These are phyloP conservation scores for Gracilaria vermiculophylla DNA, from an alignment of 23 red algal species.

Conservation along the genomic window DNA sequence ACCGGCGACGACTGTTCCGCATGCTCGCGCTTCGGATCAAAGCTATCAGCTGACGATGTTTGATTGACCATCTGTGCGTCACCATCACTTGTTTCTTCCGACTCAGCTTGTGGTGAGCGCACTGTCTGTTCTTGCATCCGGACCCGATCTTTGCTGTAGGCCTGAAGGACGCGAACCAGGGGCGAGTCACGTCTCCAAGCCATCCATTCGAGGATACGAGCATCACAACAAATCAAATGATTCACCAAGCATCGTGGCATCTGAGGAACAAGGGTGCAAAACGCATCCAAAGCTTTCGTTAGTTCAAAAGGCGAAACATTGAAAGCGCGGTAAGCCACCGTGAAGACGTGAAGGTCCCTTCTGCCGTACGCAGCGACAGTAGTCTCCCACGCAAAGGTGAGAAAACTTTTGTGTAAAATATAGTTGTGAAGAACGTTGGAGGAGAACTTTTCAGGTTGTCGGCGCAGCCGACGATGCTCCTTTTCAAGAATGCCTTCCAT, in stretches of 20 bases:
- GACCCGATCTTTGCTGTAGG: background rate
- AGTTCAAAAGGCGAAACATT: constrained; percentile 72
- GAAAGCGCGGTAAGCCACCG: constrained; percentile 19
- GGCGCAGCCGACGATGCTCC: constrained; percentile 49
- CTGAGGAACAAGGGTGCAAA: constrained; percentile 12
- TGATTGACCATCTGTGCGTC: background rate
- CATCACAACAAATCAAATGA: constrained; percentile 59
- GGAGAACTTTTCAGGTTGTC: background rate
- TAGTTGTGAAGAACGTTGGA: constrained; percentile 34
- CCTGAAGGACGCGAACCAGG: constrained; percentile 27
- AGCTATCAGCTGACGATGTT: background rate
- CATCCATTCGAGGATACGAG: constrained; percentile 56
- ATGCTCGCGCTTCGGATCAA: background rate
- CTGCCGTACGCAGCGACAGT: constrained; percentile 65
- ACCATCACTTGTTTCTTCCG: background rate
- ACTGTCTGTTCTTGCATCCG: background rate
- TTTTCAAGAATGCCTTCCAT: constrained; percentile 60
- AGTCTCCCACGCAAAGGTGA: constrained; percentile 56
- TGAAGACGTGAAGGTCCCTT: constrained; percentile 52
- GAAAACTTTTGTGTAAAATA: constrained; percentile 59
- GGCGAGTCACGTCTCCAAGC: constrained; percentile 63
- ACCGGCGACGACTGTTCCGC: background rate
- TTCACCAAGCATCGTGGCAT: constrained; percentile 45
- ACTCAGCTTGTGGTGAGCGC: too few relatives aligned
- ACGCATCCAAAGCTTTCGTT: constrained; percentile 53